phyloP scores from a whole-genome alignment of 495 filamentous ascomycete species.

The Terfezia claveryi region DNA sequence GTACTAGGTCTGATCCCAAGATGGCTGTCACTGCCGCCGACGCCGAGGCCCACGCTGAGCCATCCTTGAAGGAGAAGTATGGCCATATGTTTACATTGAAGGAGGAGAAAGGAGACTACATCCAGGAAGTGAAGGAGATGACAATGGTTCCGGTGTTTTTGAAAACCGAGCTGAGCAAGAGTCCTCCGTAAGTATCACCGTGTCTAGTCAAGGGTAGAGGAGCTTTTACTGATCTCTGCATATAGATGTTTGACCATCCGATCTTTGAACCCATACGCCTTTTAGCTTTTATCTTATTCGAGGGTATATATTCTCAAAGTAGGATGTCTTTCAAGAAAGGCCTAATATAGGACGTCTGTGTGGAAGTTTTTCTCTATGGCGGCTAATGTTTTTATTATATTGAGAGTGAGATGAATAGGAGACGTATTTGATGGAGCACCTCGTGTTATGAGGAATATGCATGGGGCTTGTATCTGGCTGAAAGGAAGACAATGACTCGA shows the following conservation, averaged over 20 bases:
- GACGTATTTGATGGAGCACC: too few species aligned
- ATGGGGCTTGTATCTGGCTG: too few species aligned
- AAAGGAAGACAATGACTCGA: too few species aligned
- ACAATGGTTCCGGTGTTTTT: constrained; percentile 85
- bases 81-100: constrained; percentile 68
- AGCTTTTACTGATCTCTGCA: constrained; percentile 21
- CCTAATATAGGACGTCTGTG: too few species aligned
- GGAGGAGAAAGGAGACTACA: constrained; percentile 85
- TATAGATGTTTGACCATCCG: constrained; percentile 86
- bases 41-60: constrained; percentile 50
- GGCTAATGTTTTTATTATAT: too few species aligned
- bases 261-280: constrained; percentile 86
- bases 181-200: constrained; percentile 63
- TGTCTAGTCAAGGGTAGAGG: not conserved
- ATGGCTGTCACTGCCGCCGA: constrained; percentile 50
- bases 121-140: constrained; percentile 97
- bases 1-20: constrained; percentile 80
- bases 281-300: constrained; percentile 26
- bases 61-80: constrained; percentile 79
- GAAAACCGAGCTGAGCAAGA: constrained; percentile 96
- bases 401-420: too few species aligned
- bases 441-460: too few species aligned
- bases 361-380: too few species aligned
- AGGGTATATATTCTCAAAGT: too few species aligned
- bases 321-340: too few species aligned